Base-by-base conservation (phyloP, 441 rosid genomes). In the Euphorbia celastroides region DNA sequence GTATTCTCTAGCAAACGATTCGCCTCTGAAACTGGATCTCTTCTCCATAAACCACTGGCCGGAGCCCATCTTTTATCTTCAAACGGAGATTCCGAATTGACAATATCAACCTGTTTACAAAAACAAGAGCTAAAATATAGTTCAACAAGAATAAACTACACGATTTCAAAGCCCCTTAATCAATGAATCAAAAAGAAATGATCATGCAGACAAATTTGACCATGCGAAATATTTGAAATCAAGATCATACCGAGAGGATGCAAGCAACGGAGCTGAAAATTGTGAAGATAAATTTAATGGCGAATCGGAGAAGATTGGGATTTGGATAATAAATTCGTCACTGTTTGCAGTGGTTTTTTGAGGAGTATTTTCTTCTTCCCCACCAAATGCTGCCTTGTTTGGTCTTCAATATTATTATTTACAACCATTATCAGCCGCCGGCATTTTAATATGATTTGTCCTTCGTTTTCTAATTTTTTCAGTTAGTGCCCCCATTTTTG, bases 31-130 rank as follows among this genome's bases (percentile, higher is more conserved):
- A 78, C 67, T 79, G 54, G 84, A 74, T 84, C 93, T 84, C 55
- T 83, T 84, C 87, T 87, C 89, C 11, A 86, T 56, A 19, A 57
- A 57, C 97, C 96, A 90, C 17, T 81, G 73, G 46, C 85, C 83
- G 16, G 92, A 69, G 69, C 56, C 86, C 98, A 90, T 90, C 4
- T 74, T 67, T 25, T 19, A 4, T 41, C 51, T 23, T 42, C 23
- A 11, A 25, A 23, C 11, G 1, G 27, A n/a, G 14, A 23, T 56
- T 26, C 31, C 34, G 17, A 41, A 28, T 52, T 52, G n/a, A 12
- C 52, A 50, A 52, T 31, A 16, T 60, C 51, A 28, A 65, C 20
- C 52, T 57, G 50, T 12, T 58, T 25, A 0, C 62, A 14, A 42
- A 56, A 56, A 66, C 32, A 28, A 7, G 26, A 56, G 52, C 56